A percentile compares a stretch with the other conserved stretches of the same genome.
Evolutionary conservation across 78 protist genomes (phyloP).

Genomic region (Polysphondylium violaceum): DNA sequence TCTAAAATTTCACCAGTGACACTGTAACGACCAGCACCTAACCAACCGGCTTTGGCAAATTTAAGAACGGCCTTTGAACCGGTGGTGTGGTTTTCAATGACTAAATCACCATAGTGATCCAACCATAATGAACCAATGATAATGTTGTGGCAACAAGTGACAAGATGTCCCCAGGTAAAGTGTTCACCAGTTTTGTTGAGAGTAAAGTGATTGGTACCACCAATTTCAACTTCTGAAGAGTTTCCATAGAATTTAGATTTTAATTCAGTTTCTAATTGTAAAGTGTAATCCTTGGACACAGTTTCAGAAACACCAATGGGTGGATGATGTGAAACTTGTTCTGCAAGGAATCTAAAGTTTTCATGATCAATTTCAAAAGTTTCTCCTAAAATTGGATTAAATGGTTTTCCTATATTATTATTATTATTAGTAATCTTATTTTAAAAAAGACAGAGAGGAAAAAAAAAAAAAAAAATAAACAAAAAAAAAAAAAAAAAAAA

Average conservation of each 20-base stretch:
- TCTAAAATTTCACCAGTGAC: constrained; percentile 79
- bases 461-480: not conserved
- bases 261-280: constrained; percentile 68
- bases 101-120: constrained; percentile 78
- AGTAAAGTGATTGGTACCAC: constrained; percentile 66
- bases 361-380: constrained; percentile 76
- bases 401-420: constrained; percentile 81
- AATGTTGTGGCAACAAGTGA: constrained; percentile 77
- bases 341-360: constrained; percentile 63
- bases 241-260: constrained; percentile 83
- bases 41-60: constrained; percentile 84
- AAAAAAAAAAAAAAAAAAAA: not conserved
- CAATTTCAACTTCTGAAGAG: constrained; percentile 74
- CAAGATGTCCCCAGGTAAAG: constrained; percentile 75
- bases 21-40: constrained; percentile 75
- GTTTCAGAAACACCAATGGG: constrained; percentile 84
- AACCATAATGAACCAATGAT: constrained; percentile 80
- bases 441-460: too few species aligned
- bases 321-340: constrained; percentile 82
- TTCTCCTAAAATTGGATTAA: constrained; percentile 84
- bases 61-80: constrained; percentile 68
- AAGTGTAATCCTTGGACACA: constrained; percentile 26
- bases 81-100: constrained; percentile 71
- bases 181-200: constrained; percentile 59
- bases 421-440: too few species aligned